Conservation (phyloP, 805 yeast genomes). For the Nematodospora valgi region DNA sequence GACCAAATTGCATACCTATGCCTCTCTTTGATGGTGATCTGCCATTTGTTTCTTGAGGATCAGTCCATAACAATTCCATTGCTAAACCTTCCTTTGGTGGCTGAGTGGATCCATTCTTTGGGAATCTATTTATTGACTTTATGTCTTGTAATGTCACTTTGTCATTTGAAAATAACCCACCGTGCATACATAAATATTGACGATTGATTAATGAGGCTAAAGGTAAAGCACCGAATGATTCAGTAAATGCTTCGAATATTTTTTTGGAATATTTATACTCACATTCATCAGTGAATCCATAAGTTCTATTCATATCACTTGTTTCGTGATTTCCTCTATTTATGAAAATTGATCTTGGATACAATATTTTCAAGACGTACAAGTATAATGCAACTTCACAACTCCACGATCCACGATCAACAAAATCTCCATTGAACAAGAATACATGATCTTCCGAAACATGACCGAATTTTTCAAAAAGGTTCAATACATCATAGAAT, state of each 20-base stretch:
- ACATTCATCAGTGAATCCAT: conserved; percentile 96
- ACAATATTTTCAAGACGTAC: conserved; percentile 71
- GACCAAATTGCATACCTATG: conserved; percentile 94
- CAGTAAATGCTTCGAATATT: conserved; percentile 77
- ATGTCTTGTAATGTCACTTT: conserved; percentile 70
- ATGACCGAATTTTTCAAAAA: conserved; percentile 71
- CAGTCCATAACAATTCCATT: conserved; percentile 97
- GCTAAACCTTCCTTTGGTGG: conserved; percentile 91
- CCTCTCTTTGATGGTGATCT: conserved; percentile 91
- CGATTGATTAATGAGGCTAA: conserved; percentile 77
- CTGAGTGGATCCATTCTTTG: conserved; percentile 50
- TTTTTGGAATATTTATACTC: conserved; percentile 82
- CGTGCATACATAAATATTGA: conserved; percentile 88
- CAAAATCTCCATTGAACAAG: conserved; percentile 95
- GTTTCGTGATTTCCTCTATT: conserved; percentile 98
- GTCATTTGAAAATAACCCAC: conserved; percentile 86
- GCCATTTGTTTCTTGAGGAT: conserved; percentile 80
- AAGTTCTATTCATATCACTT: conserved; percentile 92
- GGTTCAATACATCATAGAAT: conserved; percentile 80
- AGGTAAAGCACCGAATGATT: conserved; percentile 83
- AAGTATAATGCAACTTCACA: conserved; percentile 88
- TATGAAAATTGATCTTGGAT: conserved; percentile 66
- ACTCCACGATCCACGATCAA: conserved; percentile 98
- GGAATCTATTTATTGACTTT: conserved; percentile 65
- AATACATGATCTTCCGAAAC: conserved; percentile 68